Evolutionary conservation across 78 protist genomes (phyloP).

Genomic region (Guillardia theta): DNA sequence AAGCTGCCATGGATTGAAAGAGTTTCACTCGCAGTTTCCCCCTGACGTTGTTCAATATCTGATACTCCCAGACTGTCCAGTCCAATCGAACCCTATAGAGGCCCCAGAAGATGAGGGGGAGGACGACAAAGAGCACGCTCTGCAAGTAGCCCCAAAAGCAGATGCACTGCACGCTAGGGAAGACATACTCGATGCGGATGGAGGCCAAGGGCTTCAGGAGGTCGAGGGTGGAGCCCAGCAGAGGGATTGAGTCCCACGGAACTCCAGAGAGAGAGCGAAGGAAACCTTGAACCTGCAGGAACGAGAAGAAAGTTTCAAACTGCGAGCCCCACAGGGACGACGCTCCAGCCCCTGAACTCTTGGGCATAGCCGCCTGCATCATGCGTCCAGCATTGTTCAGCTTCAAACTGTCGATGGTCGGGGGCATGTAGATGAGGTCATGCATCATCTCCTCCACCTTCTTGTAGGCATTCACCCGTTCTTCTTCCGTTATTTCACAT

Average conservation of each 20-base stretch:
- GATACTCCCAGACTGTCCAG: not conserved
- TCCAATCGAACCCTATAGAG: not conserved
- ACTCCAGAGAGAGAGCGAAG: not conserved
- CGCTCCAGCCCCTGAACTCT: not conserved
- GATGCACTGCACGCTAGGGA: not conserved
- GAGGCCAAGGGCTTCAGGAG: not conserved
- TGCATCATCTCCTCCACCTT: not conserved
- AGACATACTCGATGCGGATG: not conserved
- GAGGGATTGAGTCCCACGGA: not conserved
- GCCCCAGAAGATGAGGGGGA: not conserved
- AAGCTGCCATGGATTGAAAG: too few species aligned
- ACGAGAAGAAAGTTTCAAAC: not conserved
- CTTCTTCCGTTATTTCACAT: not conserved
- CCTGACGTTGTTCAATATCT: too few species aligned
- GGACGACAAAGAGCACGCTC: not conserved
- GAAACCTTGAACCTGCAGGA: not conserved
- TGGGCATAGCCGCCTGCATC: not conserved
- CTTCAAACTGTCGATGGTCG: not conserved
- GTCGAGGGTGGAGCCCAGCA: not conserved
- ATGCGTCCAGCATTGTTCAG: not conserved
- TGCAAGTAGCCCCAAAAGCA: slow-evolving; percentile 14
- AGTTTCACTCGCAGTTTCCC: too few species aligned
- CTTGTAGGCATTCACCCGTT: not conserved
- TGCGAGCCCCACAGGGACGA: not conserved
- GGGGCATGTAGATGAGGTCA: not conserved